Evolutionary conservation across 139 green algal genomes (phyloP), one percentile per base, ranked within the genome.

Genomic region (Picochlorum costavermella): DNA sequence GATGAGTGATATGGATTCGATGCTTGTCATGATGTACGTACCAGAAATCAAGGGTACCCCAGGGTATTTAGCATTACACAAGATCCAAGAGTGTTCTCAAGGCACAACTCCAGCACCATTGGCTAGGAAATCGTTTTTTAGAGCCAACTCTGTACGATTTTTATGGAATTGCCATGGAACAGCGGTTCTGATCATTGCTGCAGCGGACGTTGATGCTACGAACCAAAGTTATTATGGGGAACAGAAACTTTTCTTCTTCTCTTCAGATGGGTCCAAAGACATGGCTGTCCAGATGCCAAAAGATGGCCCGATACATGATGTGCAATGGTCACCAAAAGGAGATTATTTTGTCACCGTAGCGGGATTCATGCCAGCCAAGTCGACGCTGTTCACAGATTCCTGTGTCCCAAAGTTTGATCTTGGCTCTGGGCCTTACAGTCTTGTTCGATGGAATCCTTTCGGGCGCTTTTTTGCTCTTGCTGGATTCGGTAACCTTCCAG

Each of bases 261-360:
- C 76, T 2, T 67, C 68, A 12, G 80, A 90, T 48, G 86, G 78
- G 23, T 67, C 17, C 40, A 68, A 79, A 36, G 86, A 94, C 44
- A 81, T 71, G 59, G 74, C 73, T 6, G 86, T 97, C 30, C 71
- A 68, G 6, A 72, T 92, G 51, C 71, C 76, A 31, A 97, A 85
- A 78, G 90, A 98, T 28, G 93, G 93, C 6, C 90, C 92, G 4
- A 82, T 98, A 30, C 91, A 98, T 71, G 92, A 97, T 65, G 86
- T 95, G 61, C 78, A 95, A 77, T 98, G 92, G 92, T 84, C 80
- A 1, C 88, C 92, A 0, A 61, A 62, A 3, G 91, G 92, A 6
- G 76, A 90, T 60, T 81, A 77, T 50, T 98, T 98, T 71, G 68
- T 87, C 0, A 79, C 65, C 40, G 66, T 83, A 23, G 73, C 73